Base-by-base conservation (phyloP, 257 asterid genomes). In the Catharanthus roseus region DNA sequence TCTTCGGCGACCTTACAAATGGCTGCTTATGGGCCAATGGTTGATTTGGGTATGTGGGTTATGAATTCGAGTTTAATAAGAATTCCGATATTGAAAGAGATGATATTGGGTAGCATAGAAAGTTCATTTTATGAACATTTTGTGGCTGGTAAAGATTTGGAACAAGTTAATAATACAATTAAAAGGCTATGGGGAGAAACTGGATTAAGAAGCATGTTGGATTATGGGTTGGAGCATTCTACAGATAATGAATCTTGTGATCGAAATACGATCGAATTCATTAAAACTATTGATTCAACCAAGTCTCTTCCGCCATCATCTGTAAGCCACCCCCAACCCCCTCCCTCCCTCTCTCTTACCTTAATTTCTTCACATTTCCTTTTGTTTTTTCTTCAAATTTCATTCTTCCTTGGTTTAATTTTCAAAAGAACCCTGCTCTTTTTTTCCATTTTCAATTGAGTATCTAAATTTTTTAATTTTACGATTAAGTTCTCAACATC, bases 201-300 rank as follows among this genome's bases (percentile, higher is more conserved):
- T 1, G 95, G 96, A 9, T 71, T 89, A 3, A 75, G 79, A 62
- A 85, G 91, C 50, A 95, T 95, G 97, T 73, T 95, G 70, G 95
- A 95, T 83, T 95, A 91, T 58, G 99, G 95, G 0, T 74, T 83
- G 74, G 99, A 95, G 68, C 92, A 86, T 76, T 93, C 95, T 0
- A 49, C 26, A 2, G 95, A 89, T 16, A 81, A 80, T 42, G 72
- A 75, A 5, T 82, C 90, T 0, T 88, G 97, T 61, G 96, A 91
- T 60, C 71, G 58, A 23, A 91, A 86, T 69, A 21, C 78, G 81
- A 67, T 45, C 0, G 85, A 80, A 57, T 82, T 95, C 56, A 49
- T 88, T 23, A 78, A 72, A 29, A 87, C 97, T 2, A 82, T 80
- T 70, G 82, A 85, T 49, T 82, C 69, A 1, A 70, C 90, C 2